phyloP scores from a whole-genome alignment of 192 early-diverging fungal species.

The Lobosporangium transversale region DNA sequence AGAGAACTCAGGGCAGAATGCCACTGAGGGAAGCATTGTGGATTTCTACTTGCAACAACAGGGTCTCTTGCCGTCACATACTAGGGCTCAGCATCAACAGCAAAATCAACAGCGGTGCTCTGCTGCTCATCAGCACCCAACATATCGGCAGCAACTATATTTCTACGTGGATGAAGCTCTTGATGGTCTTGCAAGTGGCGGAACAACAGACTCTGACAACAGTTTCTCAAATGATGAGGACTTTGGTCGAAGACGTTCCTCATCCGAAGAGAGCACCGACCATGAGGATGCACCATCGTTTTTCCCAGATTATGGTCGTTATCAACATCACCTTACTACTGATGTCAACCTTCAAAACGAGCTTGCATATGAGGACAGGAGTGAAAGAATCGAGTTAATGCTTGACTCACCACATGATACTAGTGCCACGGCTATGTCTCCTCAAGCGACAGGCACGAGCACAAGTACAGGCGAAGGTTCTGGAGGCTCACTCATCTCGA shows the following conservation, averaged over 20 bases:
- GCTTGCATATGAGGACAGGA: constrained; percentile 23
- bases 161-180: constrained; percentile 41
- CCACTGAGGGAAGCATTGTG: neutral
- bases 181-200: constrained; percentile 1
- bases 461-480: no score
- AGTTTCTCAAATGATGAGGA: constrained; percentile 2
- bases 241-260: neutral
- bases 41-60: constrained; percentile 16
- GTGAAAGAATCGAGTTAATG: constrained; percentile 37
- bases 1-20: no score
- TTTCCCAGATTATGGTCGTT: no score
- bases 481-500: no score
- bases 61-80: constrained; percentile 18
- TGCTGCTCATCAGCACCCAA: constrained; percentile 20
- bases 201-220: constrained; percentile 11
- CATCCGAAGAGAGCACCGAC: constrained; percentile 4
- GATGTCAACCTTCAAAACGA: constrained; percentile 26
- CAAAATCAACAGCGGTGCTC: constrained; percentile 4
- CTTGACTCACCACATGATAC: neutral
- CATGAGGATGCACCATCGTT: constrained; percentile 9
- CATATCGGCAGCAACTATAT: constrained; percentile 36
- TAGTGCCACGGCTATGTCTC: no score
- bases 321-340: constrained; percentile 3
- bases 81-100: constrained; percentile 8
- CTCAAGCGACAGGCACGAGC: no score